A percentile compares a stretch with the other conserved stretches of the same genome.
These are phyloP conservation scores for Diaporthe capsici DNA, from an alignment of 2,329 filamentous ascomycete genomes.

Conservation along the genomic window DNA sequence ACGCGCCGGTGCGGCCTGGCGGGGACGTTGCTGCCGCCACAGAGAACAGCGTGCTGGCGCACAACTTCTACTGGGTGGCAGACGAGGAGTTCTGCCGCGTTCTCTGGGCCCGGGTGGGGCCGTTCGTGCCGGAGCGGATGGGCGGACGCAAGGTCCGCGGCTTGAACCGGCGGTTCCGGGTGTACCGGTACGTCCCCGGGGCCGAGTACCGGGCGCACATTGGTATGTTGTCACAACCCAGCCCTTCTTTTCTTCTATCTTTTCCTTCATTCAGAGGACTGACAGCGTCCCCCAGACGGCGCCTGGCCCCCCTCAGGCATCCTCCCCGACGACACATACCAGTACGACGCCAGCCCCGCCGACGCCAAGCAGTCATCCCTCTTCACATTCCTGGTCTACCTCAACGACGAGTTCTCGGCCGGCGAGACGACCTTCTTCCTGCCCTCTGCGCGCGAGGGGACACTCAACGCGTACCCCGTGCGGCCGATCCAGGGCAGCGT, in stretches of 20 bases:
- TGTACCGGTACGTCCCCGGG: constrained; percentile 80
- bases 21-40: constrained; percentile 61
- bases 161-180: constrained; percentile 78
- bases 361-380: constrained; percentile 74
- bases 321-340: constrained; percentile 68
- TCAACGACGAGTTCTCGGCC: constrained; percentile 42
- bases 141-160: constrained; percentile 72
- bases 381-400: constrained; percentile 71
- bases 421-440: constrained; percentile 62
- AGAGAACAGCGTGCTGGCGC: constrained; percentile 75
- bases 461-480: constrained; percentile 78
- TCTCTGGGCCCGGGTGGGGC: constrained; percentile 73
- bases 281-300: no score
- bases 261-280: no score
- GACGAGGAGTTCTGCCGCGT: constrained; percentile 74
- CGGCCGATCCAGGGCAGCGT: constrained; percentile 78
- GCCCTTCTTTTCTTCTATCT: no score
- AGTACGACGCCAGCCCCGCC: constrained; percentile 75
- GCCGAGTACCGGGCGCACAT: constrained; percentile 81
- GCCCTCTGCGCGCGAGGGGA: constrained; percentile 73
- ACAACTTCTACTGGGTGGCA: constrained; percentile 82
- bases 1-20: constrained; percentile 75
- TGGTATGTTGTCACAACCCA: constrained; percentile 41
- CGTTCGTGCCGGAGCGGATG: constrained; percentile 69
- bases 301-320: constrained; percentile 81